A percentile compares a stretch with the other conserved stretches of the same genome.
Evolutionary conservation across 2,329 filamentous ascomycete genomes (phyloP).

Genomic region (Diaporthe vexans): DNA sequence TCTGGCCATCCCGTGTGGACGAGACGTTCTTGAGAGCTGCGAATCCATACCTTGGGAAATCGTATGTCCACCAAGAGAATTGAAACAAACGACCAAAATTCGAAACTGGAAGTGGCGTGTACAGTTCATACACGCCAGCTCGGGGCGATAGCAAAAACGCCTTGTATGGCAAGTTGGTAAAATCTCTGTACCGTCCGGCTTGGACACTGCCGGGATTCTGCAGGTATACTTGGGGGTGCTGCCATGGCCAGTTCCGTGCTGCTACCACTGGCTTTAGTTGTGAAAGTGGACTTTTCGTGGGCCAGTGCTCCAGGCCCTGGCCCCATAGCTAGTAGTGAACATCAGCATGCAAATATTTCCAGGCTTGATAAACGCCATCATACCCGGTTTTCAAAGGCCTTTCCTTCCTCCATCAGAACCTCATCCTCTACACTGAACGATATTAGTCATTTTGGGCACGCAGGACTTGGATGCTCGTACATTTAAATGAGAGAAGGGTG

Average conservation of each 20-base stretch:
- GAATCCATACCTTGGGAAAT: neutral
- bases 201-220: neutral
- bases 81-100: neutral
- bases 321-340: neutral
- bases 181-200: neutral
- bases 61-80: neutral
- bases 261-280: neutral
- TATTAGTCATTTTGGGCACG: neutral
- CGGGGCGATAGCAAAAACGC: neutral
- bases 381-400: neutral
- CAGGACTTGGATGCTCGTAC: neutral
- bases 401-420: constrained; percentile 9
- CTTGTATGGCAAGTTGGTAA: neutral
- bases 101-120: neutral
- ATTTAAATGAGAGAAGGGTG: neutral
- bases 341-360: neutral
- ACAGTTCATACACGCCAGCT: neutral
- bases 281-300: neutral
- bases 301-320: neutral
- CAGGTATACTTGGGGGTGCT: neutral
- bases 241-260: neutral
- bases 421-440: neutral
- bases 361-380: neutral
- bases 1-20: neutral
- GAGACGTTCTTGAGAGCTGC: neutral